Evolutionary conservation across 495 filamentous ascomycete genomes (phyloP), one percentile per base, ranked within the genome.

Genomic region (Xylaria grammica): DNA sequence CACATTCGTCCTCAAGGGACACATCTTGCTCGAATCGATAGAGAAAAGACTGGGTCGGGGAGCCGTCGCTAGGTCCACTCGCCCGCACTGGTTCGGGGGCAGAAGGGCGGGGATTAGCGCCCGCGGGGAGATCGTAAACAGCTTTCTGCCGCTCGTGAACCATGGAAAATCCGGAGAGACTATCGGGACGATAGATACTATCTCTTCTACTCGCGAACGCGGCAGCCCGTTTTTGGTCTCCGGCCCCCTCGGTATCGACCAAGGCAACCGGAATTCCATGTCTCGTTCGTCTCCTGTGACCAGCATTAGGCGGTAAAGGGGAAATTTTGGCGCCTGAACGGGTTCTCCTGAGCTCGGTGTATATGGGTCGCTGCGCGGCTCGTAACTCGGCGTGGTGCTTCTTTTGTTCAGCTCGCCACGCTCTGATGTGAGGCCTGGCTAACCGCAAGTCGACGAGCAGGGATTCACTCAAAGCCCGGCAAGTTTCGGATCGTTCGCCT

Each of bases 231-330:
- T 65, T 65, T 17, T 65, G 67, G 17, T 66, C 58, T 56, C 66
- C 63, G 9, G 72, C 69, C 10, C 51, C 65, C 8, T 68, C 62
- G 17, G 30, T 20, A n/a, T 70, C 58, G 4, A 50, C 50, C 53
- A 72, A 42, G 3, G 72, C 72, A 17, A 74, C 61, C 19, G 72
- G 72, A 22, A 74, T 72, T 1, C 72, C 72, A 17, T 70, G 27
- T 62, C 46, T 68, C 2, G 72, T 69, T 50, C 65, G 62, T 49
- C 72, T 66, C 56, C 17, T 34, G 22, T 32, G 42, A 8, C 26
- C 30, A 1, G 52, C 27, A 26, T 26, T 32, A 2, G 8, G 15
- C 20, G 70, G 63, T 8, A 72, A 42, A 20, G 17, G 52, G 26
- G 38, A 44, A 8, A 72, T 57, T 42, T 32, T 54, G 30, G 46